Evolutionary conservation across 495 filamentous ascomycete genomes (phyloP).

Genomic region (Rusavskia elegans): DNA sequence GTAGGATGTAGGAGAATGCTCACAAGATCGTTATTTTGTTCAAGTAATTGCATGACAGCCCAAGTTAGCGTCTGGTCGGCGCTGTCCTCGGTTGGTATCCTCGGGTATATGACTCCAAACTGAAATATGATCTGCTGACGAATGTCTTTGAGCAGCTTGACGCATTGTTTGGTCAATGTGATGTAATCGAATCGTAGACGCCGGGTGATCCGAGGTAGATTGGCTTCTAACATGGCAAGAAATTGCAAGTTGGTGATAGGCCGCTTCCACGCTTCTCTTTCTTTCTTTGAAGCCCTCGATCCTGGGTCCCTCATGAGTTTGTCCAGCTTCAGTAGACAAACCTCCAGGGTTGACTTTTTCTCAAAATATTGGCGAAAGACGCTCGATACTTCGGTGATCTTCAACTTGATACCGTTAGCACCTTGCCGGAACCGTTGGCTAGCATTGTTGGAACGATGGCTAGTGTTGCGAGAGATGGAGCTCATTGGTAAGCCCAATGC

Average conservation of each 20-base stretch:
- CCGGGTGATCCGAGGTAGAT: not conserved
- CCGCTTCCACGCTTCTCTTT: not conserved
- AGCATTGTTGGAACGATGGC: not conserved
- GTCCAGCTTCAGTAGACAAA: slow-evolving; percentile 1
- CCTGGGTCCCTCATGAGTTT: not conserved
- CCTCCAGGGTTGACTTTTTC: not conserved
- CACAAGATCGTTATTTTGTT: slow-evolving; percentile 1
- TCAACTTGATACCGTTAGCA: not conserved
- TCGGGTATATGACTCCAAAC: not conserved
- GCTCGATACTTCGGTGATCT: not conserved
- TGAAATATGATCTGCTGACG: not conserved
- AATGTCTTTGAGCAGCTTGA: slow-evolving; percentile 1
- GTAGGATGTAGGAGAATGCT: not conserved
- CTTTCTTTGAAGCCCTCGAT: not conserved
- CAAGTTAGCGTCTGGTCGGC: not conserved
- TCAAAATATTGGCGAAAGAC: slow-evolving; percentile 6
- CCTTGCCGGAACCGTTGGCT: not conserved
- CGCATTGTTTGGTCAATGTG: slow-evolving; percentile 3
- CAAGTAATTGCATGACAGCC: not conserved
- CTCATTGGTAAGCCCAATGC: slow-evolving; percentile 1
- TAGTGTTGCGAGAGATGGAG: not conserved
- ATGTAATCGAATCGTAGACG: slow-evolving; percentile 3
- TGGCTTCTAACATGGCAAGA: not conserved
- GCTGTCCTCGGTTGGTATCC: slow-evolving; percentile 1
- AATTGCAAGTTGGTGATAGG: slow-evolving; percentile 4